Base-by-base conservation (phyloP, 2,329 filamentous ascomycete species). In the Pleoardoris graminearum region DNA sequence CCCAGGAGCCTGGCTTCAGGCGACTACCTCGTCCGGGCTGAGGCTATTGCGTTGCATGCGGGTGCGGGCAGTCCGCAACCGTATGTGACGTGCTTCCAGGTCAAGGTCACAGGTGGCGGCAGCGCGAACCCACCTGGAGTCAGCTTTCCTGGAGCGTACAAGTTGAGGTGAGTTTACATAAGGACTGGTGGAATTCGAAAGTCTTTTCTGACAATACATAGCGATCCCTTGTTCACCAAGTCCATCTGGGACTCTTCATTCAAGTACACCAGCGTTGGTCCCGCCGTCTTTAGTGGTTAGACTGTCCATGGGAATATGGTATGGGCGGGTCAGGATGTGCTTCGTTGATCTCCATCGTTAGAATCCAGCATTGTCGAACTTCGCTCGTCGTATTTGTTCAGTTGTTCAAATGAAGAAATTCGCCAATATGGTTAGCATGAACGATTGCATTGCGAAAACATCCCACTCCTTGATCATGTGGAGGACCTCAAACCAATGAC, bases 11-110 rank as follows among this genome's bases (percentile, higher is more conserved):
- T 72, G 21, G 70, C 69, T 16, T 29, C 57, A 4, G 68, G 70
- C 14, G 60, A 72, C 51, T 73, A 71, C 51, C 62, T 73, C 7
- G 68, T 71, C 19, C 63, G 69, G 7, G 59, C 69, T 39, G 70
- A 73, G 61, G 68, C 55, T 4, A 63, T 71, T 39, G 69, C 70
- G 10, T 61, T 72, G 14, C 70, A 73, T 38, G 68, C 68, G 39
- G 70, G 70, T 42, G 67, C 61, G 2, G 59, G 59, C 0, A 54
- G 66, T 16, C 62, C 66, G 10, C 70, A 73, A 55, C 70, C 70
- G 2, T 73, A 72, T 39, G 69, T 73, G 3, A 58, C 58, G 8
- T 73, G 70, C 64, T 71, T 72, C 59, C 70, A 74, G 62, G 68
- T 74, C 47, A 73, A 68, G 61, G 71, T 74, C 11, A 71, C 63